Evolutionary conservation across 2,329 filamentous ascomycete genomes (phyloP).

Genomic region (Cercospora citrullina): DNA sequence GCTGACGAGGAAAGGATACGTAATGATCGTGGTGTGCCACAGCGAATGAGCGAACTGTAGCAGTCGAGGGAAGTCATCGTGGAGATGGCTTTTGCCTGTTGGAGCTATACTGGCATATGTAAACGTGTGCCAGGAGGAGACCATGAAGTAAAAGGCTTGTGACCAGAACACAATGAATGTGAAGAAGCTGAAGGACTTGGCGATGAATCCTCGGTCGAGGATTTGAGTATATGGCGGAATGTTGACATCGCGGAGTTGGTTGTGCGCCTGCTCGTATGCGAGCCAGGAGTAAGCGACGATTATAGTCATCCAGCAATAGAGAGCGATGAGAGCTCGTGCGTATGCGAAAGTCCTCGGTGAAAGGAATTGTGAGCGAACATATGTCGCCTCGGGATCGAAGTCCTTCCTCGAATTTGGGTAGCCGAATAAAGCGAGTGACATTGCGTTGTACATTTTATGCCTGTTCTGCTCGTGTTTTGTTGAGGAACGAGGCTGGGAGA

Average conservation of each 20-base stretch:
- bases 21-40: slow-evolving; percentile 15
- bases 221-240: slow-evolving; percentile 17
- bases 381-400: slow-evolving; percentile 15
- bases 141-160: slow-evolving; percentile 20
- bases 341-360: slow-evolving; percentile 5
- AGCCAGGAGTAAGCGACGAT: slow-evolving; percentile 23
- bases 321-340: slow-evolving; percentile 15
- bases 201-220: slow-evolving; percentile 14
- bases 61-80: slow-evolving; percentile 9
- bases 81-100: not conserved
- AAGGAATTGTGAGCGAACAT: slow-evolving; percentile 18
- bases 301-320: slow-evolving; percentile 23
- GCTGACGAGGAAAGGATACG: slow-evolving; percentile 12
- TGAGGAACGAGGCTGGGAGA: not conserved
- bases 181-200: slow-evolving; percentile 24
- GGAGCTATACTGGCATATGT: slow-evolving; percentile 5
- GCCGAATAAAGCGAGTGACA: slow-evolving; percentile 2
- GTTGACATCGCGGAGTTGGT: slow-evolving; percentile 14
- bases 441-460: slow-evolving; percentile 12
- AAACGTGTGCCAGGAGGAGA: slow-evolving; percentile 21
- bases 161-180: slow-evolving; percentile 24
- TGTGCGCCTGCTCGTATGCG: slow-evolving; percentile 9
- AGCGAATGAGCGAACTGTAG: slow-evolving; percentile 13
- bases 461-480: not conserved
- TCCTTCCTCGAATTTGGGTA: not conserved